These are phyloP conservation scores for Fusarium annulatum DNA, from an alignment of 2,329 filamentous ascomycete species.

Conservation along the genomic window DNA sequence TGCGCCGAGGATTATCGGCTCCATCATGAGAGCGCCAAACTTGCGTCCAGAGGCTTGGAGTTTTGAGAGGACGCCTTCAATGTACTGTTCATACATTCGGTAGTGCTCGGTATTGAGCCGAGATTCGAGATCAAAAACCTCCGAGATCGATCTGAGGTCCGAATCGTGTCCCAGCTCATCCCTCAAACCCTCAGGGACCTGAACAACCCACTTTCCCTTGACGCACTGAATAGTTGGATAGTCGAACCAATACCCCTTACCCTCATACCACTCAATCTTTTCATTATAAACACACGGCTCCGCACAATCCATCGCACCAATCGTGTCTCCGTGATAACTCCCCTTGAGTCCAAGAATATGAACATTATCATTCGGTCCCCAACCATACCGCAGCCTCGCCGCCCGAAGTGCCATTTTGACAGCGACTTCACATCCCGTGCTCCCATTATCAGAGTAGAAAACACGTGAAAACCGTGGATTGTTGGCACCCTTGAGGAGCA, in stretches of 20 bases:
- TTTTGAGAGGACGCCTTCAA: constrained; percentile 63
- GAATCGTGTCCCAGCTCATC: constrained; percentile 57
- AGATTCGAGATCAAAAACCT: constrained; percentile 69
- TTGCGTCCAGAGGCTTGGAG: constrained; percentile 68
- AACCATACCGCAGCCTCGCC: constrained; percentile 72
- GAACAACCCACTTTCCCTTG: constrained; percentile 73
- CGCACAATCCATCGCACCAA: constrained; percentile 87
- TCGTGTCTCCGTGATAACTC: constrained; percentile 88
- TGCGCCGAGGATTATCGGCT: constrained; percentile 83
- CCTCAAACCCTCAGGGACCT: constrained; percentile 62
- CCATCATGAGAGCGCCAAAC: constrained; percentile 82
- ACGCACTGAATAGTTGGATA: constrained; percentile 77
- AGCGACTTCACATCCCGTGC: constrained; percentile 85
- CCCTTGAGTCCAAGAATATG: constrained; percentile 80
- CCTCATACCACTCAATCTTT: constrained; percentile 87
- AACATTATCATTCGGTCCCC: constrained; percentile 68
- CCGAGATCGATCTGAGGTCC: constrained; percentile 60
- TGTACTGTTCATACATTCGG: constrained; percentile 68
- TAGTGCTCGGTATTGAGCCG: constrained; percentile 59
- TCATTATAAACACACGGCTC: constrained; percentile 83
- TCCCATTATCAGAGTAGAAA: constrained; percentile 87
- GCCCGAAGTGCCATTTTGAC: constrained; percentile 87
- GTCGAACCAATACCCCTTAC: constrained; percentile 83
- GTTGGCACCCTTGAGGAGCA: constrained; percentile 66
- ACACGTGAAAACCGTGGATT: constrained; percentile 76